Base-by-base conservation (phyloP, 2,329 filamentous ascomycete species). In the Penicillium digitatum region DNA sequence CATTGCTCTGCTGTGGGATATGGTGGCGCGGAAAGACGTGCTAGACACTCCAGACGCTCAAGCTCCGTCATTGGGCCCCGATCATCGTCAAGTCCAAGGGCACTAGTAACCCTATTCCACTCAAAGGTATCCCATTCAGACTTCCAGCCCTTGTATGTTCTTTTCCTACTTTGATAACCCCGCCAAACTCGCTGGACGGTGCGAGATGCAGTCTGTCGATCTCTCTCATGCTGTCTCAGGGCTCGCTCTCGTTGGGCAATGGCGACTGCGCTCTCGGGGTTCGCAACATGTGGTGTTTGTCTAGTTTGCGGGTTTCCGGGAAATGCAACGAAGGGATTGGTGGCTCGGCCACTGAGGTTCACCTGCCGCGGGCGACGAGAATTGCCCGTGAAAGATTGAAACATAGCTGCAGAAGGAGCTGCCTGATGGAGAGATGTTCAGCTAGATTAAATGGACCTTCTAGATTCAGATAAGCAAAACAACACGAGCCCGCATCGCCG, bases 291-390 rank as follows among this genome's bases (percentile, higher is more conserved):
- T 12, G 80, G 76, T 5, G 82, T 78, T 16, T 77, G 76, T 79
- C 85, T 84, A 39, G 80, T 78, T 31, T 81, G 80, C 1, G 62
- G 52, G 46, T 45, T 52, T 34, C 62, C 61, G 62, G 83, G 83
- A 57, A 82, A 72, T 51, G 73, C 74, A 48, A 81, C 86, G 72
- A 94, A 95, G 3, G 91, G 90, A 68, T 96, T 95, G 48, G 80
- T 79, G 62, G 84, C 84, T 64, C 92, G 87, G 59, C 91, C 94
- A 62, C 90, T 94, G 58, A 99, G 86, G 75, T 97, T 96, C 70
- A 97, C 90, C 72, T 96, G 92, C 62, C 94, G 87, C 58, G 88
- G 87, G 63, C 89, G 88, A 68, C 90, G 87, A 66, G 90, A 89
- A 74, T 78, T 89, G 65, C 94, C 94, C 24, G 89, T 94, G 77